These are phyloP conservation scores for Massarina eburnea DNA, from an alignment of 2,329 filamentous ascomycete genomes.

Conservation along the genomic window DNA sequence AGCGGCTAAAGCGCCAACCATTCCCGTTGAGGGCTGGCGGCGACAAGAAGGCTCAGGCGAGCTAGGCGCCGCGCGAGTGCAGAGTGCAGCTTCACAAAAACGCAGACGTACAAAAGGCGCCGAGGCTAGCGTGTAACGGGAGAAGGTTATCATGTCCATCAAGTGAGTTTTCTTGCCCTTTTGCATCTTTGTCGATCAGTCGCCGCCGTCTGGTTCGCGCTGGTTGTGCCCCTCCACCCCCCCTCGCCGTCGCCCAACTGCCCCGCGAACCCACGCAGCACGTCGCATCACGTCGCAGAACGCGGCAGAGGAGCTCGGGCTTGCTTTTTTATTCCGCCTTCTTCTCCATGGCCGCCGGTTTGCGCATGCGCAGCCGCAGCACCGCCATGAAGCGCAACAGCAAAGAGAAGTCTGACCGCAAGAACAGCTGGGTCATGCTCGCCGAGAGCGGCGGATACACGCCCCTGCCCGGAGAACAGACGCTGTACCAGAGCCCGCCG, in stretches of 20 bases:
- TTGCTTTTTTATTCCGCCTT: neutral
- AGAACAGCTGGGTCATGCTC: slow-evolving; percentile 86
- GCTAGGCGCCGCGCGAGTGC: slow-evolving; percentile 4
- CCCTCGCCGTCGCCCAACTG: slow-evolving; percentile 15
- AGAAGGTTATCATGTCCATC: slow-evolving; percentile 37
- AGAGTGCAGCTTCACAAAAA: neutral
- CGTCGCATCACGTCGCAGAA: neutral
- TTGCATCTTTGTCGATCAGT: neutral
- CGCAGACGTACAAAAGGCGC: neutral
- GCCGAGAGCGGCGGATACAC: slow-evolving; percentile 72
- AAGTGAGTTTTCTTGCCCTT: slow-evolving; percentile 38
- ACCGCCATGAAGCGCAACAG: slow-evolving; percentile 21
- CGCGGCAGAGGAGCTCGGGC: neutral
- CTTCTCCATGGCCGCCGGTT: slow-evolving; percentile 2
- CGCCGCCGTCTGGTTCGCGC: neutral
- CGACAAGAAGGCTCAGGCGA: slow-evolving; percentile 6
- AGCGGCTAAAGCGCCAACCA: slow-evolving; percentile 20
- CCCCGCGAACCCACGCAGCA: slow-evolving; percentile 1
- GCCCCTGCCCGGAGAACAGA: slow-evolving; percentile 79
- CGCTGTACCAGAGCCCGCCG: slow-evolving; percentile 76
- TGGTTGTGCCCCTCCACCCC: slow-evolving; percentile 9
- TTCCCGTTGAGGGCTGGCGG: slow-evolving; percentile 10
- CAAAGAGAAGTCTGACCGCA: slow-evolving; percentile 36
- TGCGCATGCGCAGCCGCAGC: slow-evolving; percentile 4
- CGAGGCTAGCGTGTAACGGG: neutral